Conservation (phyloP, 163 green algal species). For the Scenedesmus sp. region DNA sequence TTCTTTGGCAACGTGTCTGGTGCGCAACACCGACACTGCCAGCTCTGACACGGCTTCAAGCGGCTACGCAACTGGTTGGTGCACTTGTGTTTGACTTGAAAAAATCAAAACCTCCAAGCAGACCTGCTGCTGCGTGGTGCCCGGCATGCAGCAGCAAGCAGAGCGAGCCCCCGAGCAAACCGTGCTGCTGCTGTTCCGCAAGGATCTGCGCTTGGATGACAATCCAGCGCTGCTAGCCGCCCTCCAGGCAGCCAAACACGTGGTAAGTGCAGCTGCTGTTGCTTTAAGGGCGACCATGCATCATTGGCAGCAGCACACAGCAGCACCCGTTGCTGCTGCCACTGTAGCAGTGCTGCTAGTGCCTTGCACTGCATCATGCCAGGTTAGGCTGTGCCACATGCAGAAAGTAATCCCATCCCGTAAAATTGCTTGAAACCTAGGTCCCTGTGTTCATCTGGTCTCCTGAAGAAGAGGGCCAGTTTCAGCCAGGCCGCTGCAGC, state of each 20-base stretch:
- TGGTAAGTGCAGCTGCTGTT: slow-evolving; percentile 67
- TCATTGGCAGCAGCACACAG: neutral
- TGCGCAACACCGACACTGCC: no score
- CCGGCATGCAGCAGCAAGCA: neutral
- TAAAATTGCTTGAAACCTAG: no score
- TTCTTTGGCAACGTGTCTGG: no score
- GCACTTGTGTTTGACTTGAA: no score
- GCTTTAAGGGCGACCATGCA: neutral
- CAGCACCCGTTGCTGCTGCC: neutral
- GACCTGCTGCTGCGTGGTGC: neutral
- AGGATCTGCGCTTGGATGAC: slow-evolving; percentile 87
- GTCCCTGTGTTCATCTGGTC: slow-evolving; percentile 89
- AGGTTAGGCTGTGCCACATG: no score
- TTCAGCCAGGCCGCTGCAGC: slow-evolving; percentile 87
- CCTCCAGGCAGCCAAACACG: slow-evolving; percentile 62
- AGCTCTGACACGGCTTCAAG: no score
- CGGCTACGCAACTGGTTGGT: no score
- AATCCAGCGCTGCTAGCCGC: slow-evolving; percentile 90
- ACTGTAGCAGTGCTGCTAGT: neutral
- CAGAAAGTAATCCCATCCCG: no score
- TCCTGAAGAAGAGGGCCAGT: slow-evolving; percentile 95
- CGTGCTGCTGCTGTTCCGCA: slow-evolving; percentile 75
- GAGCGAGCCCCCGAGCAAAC: neutral
- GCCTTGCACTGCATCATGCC: neutral
- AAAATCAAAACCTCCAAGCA: no score